A percentile compares a stretch with the other conserved stretches of the same genome.
These are phyloP conservation scores for Aspergillus brasiliensis DNA, from an alignment of 2,329 filamentous ascomycete species.

Conservation along the genomic window DNA sequence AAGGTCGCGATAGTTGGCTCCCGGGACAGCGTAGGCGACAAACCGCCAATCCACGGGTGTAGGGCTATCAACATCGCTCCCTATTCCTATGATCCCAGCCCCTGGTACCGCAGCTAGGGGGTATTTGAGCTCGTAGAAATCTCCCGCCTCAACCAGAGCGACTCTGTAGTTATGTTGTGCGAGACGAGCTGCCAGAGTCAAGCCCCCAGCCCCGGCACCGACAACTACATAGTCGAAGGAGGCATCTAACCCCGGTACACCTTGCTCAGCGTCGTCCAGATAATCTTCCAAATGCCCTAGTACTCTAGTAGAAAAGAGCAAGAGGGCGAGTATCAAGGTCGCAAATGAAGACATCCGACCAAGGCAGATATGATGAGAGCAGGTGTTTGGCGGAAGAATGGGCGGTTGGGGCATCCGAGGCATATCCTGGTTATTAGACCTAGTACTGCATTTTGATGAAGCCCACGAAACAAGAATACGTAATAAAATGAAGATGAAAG, in stretches of 20 bases:
- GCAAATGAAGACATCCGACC: background rate
- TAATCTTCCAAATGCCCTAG: background rate
- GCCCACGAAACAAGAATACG: background rate
- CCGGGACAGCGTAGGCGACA: constrained; percentile 51
- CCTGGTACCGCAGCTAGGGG: constrained; percentile 54
- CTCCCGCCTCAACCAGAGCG: constrained; percentile 43
- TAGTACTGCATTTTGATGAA: background rate
- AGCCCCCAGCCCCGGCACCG: constrained; percentile 42
- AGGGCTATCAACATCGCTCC: constrained; percentile 19
- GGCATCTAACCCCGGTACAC: constrained; percentile 14
- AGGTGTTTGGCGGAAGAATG: background rate
- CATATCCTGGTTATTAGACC: background rate
- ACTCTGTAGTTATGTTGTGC: constrained; percentile 50
- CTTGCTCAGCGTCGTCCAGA: background rate
- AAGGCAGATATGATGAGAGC: background rate
- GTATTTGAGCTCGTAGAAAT: constrained; percentile 56
- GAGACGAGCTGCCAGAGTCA: constrained; percentile 53
- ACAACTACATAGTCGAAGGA: constrained; percentile 37
- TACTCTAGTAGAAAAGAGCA: background rate
- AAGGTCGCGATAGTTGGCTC: constrained; percentile 44
- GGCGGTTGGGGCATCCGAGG: background rate
- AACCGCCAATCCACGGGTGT: constrained; percentile 56
- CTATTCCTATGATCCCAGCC: constrained; percentile 24
- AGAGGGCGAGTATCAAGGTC: background rate
- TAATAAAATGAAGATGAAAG: background rate